phyloP scores from a whole-genome alignment of 1,284 basidiomycete genomes.

The Cutaneotrichosporon daszewskae region DNA sequence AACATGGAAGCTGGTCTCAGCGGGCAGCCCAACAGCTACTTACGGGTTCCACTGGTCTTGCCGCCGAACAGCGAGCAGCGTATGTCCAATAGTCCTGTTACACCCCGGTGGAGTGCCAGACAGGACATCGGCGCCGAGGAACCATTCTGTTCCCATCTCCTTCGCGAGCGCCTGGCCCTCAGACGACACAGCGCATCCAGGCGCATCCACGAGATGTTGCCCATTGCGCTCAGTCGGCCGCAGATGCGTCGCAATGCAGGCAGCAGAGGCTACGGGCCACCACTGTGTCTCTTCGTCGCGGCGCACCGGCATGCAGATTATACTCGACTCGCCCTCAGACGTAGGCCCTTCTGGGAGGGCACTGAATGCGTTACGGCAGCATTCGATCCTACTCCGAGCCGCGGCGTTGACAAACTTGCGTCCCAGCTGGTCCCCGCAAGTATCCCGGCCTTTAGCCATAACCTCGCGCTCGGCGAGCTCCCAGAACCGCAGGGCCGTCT shows the following conservation, averaged over 20 bases:
- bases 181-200: constrained; percentile 23
- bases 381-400: constrained; percentile 2
- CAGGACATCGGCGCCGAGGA: constrained; percentile 25
- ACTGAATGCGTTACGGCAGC: too few species aligned
- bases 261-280: constrained; percentile 41
- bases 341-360: neutral
- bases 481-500: constrained; percentile 30
- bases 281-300: constrained; percentile 24
- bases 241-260: constrained; percentile 32
- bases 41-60: constrained; percentile 45
- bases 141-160: constrained; percentile 35
- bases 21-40: constrained; percentile 12
- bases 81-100: constrained; percentile 23
- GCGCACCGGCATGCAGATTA: constrained; percentile 28
- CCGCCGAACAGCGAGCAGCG: constrained; percentile 33
- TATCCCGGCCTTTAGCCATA: constrained; percentile 24
- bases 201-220: constrained; percentile 13
- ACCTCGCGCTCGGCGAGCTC: constrained; percentile 37
- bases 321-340: neutral
- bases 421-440: constrained; percentile 33
- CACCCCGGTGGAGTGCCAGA: neutral
- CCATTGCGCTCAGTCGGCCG: constrained; percentile 22
- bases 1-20: constrained; percentile 35
- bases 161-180: constrained; percentile 20
- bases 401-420: constrained; percentile 21